Evolutionary conservation across 140 eudicot species (phyloP), one percentile per base, ranked within the genome.

Genomic region (Senecio squalidus): DNA sequence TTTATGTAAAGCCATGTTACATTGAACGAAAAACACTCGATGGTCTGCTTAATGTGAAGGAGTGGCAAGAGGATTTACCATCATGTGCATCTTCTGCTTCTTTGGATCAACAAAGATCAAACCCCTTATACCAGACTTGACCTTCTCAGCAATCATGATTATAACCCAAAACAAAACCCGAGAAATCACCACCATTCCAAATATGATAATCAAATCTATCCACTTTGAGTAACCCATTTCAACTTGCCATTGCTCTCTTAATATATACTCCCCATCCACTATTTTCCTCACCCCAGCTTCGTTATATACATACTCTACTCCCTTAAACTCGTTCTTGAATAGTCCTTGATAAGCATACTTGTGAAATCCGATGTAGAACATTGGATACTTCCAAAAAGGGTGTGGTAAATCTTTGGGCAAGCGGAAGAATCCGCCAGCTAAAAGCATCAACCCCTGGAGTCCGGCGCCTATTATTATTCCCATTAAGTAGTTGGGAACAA

Each of bases 211-310:
- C 41, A 77, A 53, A 62, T 77, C 65, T 25, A 66, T 20, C 88
- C 88, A 81, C 68, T 81, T 74, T 0, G 88, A 77, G 74, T 74
- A 70, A 2, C 71, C 74, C 72, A 67, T 70, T 16, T 81, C 83
- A 49, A 77, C 84, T 74, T 77, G 81, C 75, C 74, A 81, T 15
- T 14, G 21, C 3, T 59, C 64, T 56, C 56, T 70, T 56, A 81
- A 57, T 15, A 80, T 68, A 49, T 70, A 8, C n/a, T 23, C 66
- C 16, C 83, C 86, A 30, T 53, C 49, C 5, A 80, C 3, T 3
- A 43, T 27, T 40, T 26, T 46, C 15, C 21, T 29, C 69, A 65
- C 74, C 11, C 77, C 76, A 3, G 2, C 34, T 29, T 64, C 58
- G 16, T 31, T 18, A 6, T 46, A 40, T 4, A 31, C 50, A 46